Evolutionary conservation across 108 stramenopile genomes (phyloP), one percentile per base, ranked within the genome.

Genomic region (Cylindrotheca fusiformis): DNA sequence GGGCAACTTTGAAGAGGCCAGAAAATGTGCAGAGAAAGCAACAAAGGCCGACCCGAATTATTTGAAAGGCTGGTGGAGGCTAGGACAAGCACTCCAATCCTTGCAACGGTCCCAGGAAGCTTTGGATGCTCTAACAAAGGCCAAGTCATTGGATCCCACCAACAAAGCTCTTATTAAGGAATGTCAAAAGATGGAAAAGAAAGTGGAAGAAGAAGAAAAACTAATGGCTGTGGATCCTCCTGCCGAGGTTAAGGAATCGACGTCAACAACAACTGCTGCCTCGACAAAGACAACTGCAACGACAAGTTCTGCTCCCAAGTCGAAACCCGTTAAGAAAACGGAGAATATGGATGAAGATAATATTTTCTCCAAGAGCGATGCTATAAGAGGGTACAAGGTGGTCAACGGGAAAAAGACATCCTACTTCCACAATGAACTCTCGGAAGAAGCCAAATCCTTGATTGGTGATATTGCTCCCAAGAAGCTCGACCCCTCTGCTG

Each of bases 381-480:
- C 83, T 41, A 77, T 95, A 26, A 80, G 88, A n/a, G 97, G 97
- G 21, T 98, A 98, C 88, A 97, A 97, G 80, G 79, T 93, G 22
- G 91, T 91, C 49, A 96, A 96, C 65, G 97, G 97, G 24, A 95
- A 93, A 64, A 94, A 90, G 65, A 98, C 97, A 45, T 90, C 90
- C 19, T 98, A 88, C 64, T 98, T 98, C 73, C 92, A 97, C 83
- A 87, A 95, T 64, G 96, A 96, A 74, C 83, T 96, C n/a, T 79
- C 88, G 26, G 95, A 96, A 48, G 91, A 98, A 60, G 88, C 86
- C 4, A 95, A 86, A 61, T 74, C 64, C 28, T 73, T 97, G 60
- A 95, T 97, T 63, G 96, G 96, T 20, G 94, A 97, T 60, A 98
- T 97, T 67, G 95, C 96, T 18, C 97, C 97, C 44, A 95, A 96